Base-by-base conservation (phyloP, 208 protist species). In the Histomonas meleagridis region DNA sequence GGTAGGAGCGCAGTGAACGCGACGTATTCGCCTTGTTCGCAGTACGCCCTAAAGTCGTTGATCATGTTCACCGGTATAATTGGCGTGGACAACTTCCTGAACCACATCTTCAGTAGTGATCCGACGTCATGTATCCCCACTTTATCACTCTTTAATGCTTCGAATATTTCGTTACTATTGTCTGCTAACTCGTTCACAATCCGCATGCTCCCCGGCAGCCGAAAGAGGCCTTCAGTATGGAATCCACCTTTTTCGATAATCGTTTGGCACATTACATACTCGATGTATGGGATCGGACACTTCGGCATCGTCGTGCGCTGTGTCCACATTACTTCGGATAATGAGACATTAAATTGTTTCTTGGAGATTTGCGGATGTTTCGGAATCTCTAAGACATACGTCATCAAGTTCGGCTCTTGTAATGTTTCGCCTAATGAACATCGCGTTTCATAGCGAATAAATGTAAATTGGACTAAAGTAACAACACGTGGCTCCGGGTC, bases 281-380 rank as follows among this genome's bases (percentile, higher is more conserved):
- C 26, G 76, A 86, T 57, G 26, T 32, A 55, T 5, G 76, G 76
- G 0, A 86, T 7, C 7, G 76, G 76, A 38, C 38, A 46, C 1
- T 86, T 43, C 32, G 76, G 76, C 23, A 55, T 32, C 0, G 28
- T 55, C 0, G 16, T 1, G 14, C 76, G 0, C 35, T 86, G 76
- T 5, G 46, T n/a, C 76, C 76, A 86, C 76, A 86, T 86, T 9
- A 86, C 2, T 55, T 86, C 76, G 18, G 51, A 86, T 38, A 86
- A 35, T 21, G 76, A 86, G 16, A 86, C 76, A 35, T 46, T 46
- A 55, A 86, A 86, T 32, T 18, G n/a, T 21, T 38, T 4, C 1
- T 32, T 55, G 1, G n/a, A 28, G 18, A 18, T 55, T 38, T 14
- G 26, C 14, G 32, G n/a, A 18, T 86, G 46, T 18, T 40, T 86